Evolutionary conservation across 176 grass and related monocot species (phyloP), one percentile per base, ranked within the genome.

Genomic region (Rhipidocladum racemiflorum): DNA sequence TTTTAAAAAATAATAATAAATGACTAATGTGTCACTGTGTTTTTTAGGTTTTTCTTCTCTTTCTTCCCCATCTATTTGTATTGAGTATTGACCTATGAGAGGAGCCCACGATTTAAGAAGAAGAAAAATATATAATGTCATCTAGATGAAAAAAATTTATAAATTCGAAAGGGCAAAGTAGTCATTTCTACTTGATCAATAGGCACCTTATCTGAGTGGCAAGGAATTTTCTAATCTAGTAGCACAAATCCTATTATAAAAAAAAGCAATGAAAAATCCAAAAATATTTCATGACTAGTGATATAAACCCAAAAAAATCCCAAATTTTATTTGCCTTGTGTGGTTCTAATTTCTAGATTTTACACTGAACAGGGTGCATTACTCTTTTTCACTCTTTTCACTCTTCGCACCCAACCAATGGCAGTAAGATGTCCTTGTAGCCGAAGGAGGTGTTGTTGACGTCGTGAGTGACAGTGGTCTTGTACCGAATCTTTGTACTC

Each of bases 381-480:
- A 1, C 25, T 25, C n/a, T 27, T 72, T 28, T 73, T 84, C 62
- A 42, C 9, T 90, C 67, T 30, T 93, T 73, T 84, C 61, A 32
- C 9, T 90, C 67, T 30, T 93, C 88, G 3, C 5, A 20, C 5
- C 89, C 91, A 39, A 94, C 38, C 55, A 94, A 18, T 20, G 91
- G 71, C 69, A 97, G 72, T 81, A 91, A 61, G 76, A 97, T 78
- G 71, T 87, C 75, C 70, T 75, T 89, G 87, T 97, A 94, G 12
- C 90, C 48, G 49, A 88, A 88, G 6, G 94, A 93, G 7, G 89
- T 97, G 70, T 97, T 89, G 23, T 75, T 87, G 16, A 83, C 78
- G 75, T 94, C 74, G 90, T 97, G 3, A 17, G 79, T 61, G 0
- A 97, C 86, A 0, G 87, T 88, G 55, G 85, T 94, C 23, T 84